Evolutionary conservation across 2,329 filamentous ascomycete genomes (phyloP), one percentile per base, ranked within the genome.

Genomic region (Ascomycota sp.): DNA sequence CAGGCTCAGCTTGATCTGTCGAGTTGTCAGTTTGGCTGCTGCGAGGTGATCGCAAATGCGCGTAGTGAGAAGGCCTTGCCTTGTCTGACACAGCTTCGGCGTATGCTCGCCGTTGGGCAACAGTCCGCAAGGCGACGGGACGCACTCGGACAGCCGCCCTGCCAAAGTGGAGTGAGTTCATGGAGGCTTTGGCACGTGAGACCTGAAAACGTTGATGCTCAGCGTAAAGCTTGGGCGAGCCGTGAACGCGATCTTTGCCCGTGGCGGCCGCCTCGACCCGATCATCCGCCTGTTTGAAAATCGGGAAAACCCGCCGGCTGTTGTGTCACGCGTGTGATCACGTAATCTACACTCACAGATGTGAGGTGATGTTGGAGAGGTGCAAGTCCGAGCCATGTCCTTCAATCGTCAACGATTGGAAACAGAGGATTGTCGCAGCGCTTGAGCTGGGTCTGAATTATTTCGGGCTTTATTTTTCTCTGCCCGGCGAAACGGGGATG

Each of bases 81-180:
- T 86, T 86, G 69, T 86, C 80, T 50, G 75, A 63, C 46, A 82
- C 74, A 44, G 78, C 78, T 54, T 86, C 80, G 48, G 80, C 89
- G 57, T 98, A 98, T 48, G 76, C 75, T 68, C 89, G 75, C 58
- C 82, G 77, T 66, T 85, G 78, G 42, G 81, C 50, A 46, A 78
- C 73, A 44, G 72, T 65, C 56, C 75, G 69, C 58, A 86, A 63
- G 55, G 75, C 69, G 50, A 77, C 63, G 52, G 83, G 76, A 50
- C 76, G 77, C 52, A 72, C 80, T 61, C 82, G 70, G 56, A 93
- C 68, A 63, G 82, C 86, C 59, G 74, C 71, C 60, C 86, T 78
- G 65, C 83, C 80, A 60, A 93, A 67, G 61, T 85, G 82, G 62
- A 94, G 63, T 58, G 82, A 79, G 73, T 83, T 93, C 86, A 95